phyloP scores from a whole-genome alignment of 2,329 filamentous ascomycete genomes.

The Fusarium sp. region DNA sequence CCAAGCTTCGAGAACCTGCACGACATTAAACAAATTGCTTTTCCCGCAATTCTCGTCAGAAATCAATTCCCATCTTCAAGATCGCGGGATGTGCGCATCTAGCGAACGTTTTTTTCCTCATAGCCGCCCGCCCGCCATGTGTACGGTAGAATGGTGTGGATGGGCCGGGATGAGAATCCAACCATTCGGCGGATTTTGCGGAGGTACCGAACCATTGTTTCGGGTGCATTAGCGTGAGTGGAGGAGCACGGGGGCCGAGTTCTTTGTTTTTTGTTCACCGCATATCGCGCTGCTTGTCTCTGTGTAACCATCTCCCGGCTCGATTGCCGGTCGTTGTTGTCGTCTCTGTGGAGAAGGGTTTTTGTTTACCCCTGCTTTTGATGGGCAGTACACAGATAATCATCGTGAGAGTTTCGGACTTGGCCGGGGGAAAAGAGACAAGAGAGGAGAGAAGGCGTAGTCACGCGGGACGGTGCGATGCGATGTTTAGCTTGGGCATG shows the following conservation, averaged over 20 bases:
- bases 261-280: slow-evolving; percentile 16
- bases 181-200: slow-evolving; percentile 28
- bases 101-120: too few species aligned
- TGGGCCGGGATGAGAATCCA: background rate
- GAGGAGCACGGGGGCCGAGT: too few species aligned
- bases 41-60: slow-evolving; percentile 21
- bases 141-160: slow-evolving; percentile 1
- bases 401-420: slow-evolving; percentile 22
- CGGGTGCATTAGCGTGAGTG: slow-evolving; percentile 39
- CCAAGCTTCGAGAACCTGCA: slow-evolving; percentile 1
- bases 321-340: slow-evolving; percentile 5
- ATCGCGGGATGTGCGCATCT: background rate
- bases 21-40: slow-evolving; percentile 22
- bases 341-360: background rate
- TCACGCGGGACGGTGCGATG: background rate
- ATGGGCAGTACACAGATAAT: background rate
- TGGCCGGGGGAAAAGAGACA: slow-evolving; percentile 33
- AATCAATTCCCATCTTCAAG: background rate
- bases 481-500: too few species aligned
- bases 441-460: slow-evolving; percentile 17
- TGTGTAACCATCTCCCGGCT: slow-evolving; percentile 26
- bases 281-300: slow-evolving; percentile 6
- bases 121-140: background rate
- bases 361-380: slow-evolving; percentile 6
- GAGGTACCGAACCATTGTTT: slow-evolving; percentile 42